Evolutionary conservation across 495 filamentous ascomycete species (phyloP), one percentile per base, ranked within the genome.

Genomic region (Penicillium pulvis): DNA sequence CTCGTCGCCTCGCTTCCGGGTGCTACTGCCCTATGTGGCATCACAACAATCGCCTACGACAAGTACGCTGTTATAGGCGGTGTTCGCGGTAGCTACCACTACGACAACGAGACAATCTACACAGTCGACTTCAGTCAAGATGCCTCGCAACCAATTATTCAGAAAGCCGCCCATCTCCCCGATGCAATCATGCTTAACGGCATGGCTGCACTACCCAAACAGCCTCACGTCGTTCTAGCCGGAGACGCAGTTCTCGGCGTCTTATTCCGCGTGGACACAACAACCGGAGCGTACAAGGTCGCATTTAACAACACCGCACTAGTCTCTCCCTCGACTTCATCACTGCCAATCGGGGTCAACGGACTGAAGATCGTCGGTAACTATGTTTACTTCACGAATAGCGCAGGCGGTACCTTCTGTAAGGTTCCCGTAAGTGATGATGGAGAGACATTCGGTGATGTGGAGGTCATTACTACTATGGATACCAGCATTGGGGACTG

Each of bases 381-480:
- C 0, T 61, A 70, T 39, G 51, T 76, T 4, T 79, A 76, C 59
- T 82, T 78, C 60, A 75, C 75, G 31, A 79, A 79, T 55, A 76
- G 75, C 19, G 70, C 72, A 0, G 57, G 63, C 31, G 63, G 56
- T 5, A 62, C 67, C 6, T 72, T 79, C 41, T 76, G 64, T 47
- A 63, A 70, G 14, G 59, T 73, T 0, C 48, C 26, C 1, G 59
- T 80, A 9, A 67, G 69, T 26, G 28, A 19, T 6, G 44, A 68
- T 8, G 77, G 73, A 0, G 58, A 60, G n/a, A 61, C 56, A 0
- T 58, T 64, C 0, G 61, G 66, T 0, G 41, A 52, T 1, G 60
- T 67, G 12, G 30, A 70, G 52, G 43, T 65, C 1, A 56, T 75
- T 28, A 66, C 67, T 24, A 51, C 50, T 11, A 11, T 62, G 52